Evolutionary conservation across 225 moss, liverwort and hornwort species (phyloP), one percentile per base, ranked within the genome.

Genomic region (Sphagnum contortum): DNA sequence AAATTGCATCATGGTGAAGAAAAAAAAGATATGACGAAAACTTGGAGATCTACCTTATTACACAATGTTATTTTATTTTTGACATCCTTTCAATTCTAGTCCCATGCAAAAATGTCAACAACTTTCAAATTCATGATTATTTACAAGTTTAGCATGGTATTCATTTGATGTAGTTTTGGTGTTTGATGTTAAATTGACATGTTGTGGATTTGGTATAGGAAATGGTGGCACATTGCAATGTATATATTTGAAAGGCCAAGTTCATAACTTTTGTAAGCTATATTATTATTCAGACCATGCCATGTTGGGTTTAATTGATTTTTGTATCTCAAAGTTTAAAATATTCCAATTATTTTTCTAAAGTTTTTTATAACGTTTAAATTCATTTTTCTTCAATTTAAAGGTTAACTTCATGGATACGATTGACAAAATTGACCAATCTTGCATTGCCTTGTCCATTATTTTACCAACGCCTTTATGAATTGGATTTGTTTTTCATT

Each of bases 291-390:
- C 50, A 62, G 8, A 70, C 66, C 44, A 75, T 65, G 4, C 51
- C 70, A 13, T 57, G 48, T 7, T 70, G 75, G 48, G 61, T 75
- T 55, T 50, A 50, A 5, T 47, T 50, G 47, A 62, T 3, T 44
- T 50, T 52, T 57, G 57, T 55, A 47, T 75, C 75, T 13, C 62
- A 61, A 55, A 61, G 60, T 66, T 75, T 75, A 12, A 69, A 48
- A 65, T 70, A 70, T 3, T 57, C 49, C 8, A 75, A 54, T 44
- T 70, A 57, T 47, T 56, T 70, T 50, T 70, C 50, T 9, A 75
- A 65, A 61, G 66, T 61, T 48, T 9, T 13, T 3, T 75, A 69
- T 4, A 69, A 61, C n/a, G 66, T 61, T 47, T 75, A 65, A 47
- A 65, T 9, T 8, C 49, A 48, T 4, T 62, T 45, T 12, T 61